A percentile compares a stretch with the other conserved stretches of the same genome.
These are phyloP conservation scores for Pichia sp. DNA, from an alignment of 1,139 yeast genomes.

Conservation along the genomic window DNA sequence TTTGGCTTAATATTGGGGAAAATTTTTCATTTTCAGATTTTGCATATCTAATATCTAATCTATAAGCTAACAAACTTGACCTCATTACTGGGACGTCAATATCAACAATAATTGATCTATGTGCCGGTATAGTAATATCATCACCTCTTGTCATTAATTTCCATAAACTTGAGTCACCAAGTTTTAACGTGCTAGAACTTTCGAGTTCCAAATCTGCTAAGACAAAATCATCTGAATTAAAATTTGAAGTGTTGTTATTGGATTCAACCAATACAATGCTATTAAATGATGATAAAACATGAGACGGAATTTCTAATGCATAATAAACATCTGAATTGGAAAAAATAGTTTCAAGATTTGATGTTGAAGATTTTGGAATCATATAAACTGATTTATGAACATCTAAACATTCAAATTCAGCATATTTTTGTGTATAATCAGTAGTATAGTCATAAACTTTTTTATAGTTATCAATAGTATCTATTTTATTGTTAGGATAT, in stretches of 20 bases:
- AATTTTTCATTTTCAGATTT: conserved; percentile 32
- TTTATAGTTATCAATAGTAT: conserved; percentile 11
- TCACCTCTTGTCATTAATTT: conserved; percentile 35
- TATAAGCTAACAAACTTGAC: conserved; percentile 58
- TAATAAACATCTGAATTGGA: conserved; percentile 52
- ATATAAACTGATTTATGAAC: conserved; percentile 31
- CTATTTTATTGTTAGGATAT: conserved; percentile 3
- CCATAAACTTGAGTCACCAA: conserved; percentile 33
- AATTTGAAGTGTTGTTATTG: conserved; percentile 23
- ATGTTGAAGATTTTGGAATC: conserved; percentile 41
- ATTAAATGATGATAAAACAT: conserved; percentile 38
- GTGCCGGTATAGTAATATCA: conserved; percentile 38
- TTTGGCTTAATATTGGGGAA: conserved; percentile 65
- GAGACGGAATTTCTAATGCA: conserved; percentile 36
- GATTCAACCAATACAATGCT: conserved; percentile 42
- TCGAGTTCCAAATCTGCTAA: conserved; percentile 32
- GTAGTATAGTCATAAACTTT: conserved; percentile 29
- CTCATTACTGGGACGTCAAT: conserved; percentile 50
- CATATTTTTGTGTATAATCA: conserved; percentile 25
- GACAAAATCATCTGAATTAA: conserved; percentile 34
- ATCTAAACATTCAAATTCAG: conserved; percentile 42
- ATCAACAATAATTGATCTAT: conserved; percentile 42
- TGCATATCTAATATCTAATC: conserved; percentile 31
- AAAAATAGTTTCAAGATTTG: conserved; percentile 34
- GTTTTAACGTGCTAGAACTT: conserved; percentile 24